Conservation (phyloP, 2,329 filamentous ascomycete species). For the Fusarium metavorans region DNA sequence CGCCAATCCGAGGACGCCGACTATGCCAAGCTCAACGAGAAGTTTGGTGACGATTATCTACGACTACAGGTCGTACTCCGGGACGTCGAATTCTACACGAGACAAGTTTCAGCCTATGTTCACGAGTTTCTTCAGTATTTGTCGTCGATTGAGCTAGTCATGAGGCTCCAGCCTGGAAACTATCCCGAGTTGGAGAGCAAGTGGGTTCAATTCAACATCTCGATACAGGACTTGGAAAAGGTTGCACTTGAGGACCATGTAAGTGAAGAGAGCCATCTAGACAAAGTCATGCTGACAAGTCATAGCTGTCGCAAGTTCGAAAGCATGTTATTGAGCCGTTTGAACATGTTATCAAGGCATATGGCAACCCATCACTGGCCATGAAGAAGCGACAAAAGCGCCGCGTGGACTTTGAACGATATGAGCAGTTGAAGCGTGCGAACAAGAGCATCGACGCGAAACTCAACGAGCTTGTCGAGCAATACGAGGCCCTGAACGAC, state of each 20-base stretch:
- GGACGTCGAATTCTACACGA: constrained; percentile 92
- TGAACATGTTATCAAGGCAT: constrained; percentile 80
- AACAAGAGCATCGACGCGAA: constrained; percentile 92
- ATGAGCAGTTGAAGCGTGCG: constrained; percentile 79
- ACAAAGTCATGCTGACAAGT: constrained; percentile 8
- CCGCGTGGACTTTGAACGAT: constrained; percentile 88
- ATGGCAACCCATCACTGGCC: constrained; percentile 85
- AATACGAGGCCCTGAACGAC: constrained; percentile 92
- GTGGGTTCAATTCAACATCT: constrained; percentile 91
- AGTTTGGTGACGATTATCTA: constrained; percentile 92
- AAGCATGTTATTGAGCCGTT: constrained; percentile 89
- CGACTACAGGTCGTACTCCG: constrained; percentile 91
- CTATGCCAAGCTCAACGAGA: constrained; percentile 85
- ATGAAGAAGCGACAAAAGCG: constrained; percentile 97
- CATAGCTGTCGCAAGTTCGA: constrained; percentile 74
- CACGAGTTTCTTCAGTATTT: constrained; percentile 85
- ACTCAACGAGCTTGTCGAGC: constrained; percentile 83
- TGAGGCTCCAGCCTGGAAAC: constrained; percentile 76
- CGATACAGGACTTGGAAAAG: constrained; percentile 86
- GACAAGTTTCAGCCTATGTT: constrained; percentile 83
- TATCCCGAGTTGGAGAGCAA: constrained; percentile 92
- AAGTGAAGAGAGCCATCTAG: constrained; percentile 51
- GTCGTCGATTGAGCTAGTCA: constrained; percentile 84
- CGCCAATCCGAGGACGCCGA: constrained; percentile 80
- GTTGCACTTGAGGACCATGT: constrained; percentile 88